phyloP scores from a whole-genome alignment of 495 filamentous ascomycete species.

The Penicillium longicatenatum region DNA sequence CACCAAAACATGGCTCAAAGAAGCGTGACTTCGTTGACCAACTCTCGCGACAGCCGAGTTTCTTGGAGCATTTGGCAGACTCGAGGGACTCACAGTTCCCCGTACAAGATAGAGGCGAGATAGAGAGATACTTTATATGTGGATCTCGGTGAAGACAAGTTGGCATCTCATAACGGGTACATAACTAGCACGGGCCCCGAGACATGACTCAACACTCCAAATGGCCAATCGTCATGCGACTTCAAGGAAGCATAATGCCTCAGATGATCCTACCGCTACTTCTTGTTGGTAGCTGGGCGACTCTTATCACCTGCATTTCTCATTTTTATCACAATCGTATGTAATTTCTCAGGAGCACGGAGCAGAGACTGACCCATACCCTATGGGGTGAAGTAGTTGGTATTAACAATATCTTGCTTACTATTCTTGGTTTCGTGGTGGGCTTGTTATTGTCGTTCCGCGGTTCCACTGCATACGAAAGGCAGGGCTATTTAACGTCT shows the following conservation, averaged over 20 bases:
- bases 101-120: conserved; percentile 34
- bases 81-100: conserved; percentile 42
- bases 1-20: conserved; percentile 13
- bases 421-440: conserved; percentile 88
- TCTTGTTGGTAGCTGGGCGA: conserved; percentile 69
- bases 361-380: conserved; percentile 5
- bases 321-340: conserved; percentile 51
- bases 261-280: conserved; percentile 76
- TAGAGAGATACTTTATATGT: conserved; percentile 50
- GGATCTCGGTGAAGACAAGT: not conserved
- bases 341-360: conserved; percentile 16
- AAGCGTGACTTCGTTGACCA: conserved; percentile 31
- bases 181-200: conserved; percentile 58
- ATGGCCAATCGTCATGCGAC: conserved; percentile 75
- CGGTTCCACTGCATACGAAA: conserved; percentile 83
- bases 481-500: conserved; percentile 34
- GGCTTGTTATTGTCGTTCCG: conserved; percentile 82
- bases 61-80: conserved; percentile 37
- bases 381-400: conserved; percentile 34
- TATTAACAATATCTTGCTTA: conserved; percentile 72
- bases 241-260: conserved; percentile 80
- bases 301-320: conserved; percentile 64
- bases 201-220: conserved; percentile 77
- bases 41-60: conserved; percentile 39
- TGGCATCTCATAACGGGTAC: not conserved